A percentile compares a stretch with the other conserved stretches of the same genome.
Evolutionary conservation across 495 filamentous ascomycete species (phyloP).

Genomic region (Xylaria curta): DNA sequence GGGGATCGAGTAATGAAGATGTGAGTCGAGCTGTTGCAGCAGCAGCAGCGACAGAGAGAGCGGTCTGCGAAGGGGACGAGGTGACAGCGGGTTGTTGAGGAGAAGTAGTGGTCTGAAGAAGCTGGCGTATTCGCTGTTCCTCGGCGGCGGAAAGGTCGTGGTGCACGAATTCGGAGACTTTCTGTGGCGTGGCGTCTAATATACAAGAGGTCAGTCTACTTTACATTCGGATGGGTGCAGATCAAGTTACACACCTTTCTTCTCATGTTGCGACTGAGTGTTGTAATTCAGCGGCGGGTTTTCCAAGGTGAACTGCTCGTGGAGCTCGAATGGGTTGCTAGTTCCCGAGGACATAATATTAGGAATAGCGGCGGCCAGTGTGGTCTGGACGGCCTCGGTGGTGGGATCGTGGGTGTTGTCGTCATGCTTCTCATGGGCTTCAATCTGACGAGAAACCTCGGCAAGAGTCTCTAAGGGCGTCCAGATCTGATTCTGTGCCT

Average conservation of each 20-base stretch:
- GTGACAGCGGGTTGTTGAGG: constrained; percentile 10
- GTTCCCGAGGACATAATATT: constrained; percentile 13
- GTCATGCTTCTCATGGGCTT: constrained; percentile 57
- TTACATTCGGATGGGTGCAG: not conserved
- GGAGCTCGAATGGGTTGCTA: constrained; percentile 50
- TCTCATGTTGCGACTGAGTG: constrained; percentile 39
- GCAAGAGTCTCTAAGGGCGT: constrained; percentile 80
- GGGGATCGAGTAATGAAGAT: constrained; percentile 55
- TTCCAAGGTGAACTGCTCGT: constrained; percentile 58
- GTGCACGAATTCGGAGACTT: constrained; percentile 27
- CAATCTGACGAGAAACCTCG: constrained; percentile 79
- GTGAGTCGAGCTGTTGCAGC: constrained; percentile 57
- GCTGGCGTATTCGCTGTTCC: constrained; percentile 43
- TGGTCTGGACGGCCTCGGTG: constrained; percentile 31
- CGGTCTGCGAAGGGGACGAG: constrained; percentile 37
- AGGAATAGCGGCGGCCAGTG: constrained; percentile 30
- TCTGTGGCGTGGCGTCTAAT: constrained; percentile 18
- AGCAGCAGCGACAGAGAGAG: constrained; percentile 54
- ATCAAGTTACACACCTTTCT: constrained; percentile 39
- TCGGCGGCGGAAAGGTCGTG: constrained; percentile 41
- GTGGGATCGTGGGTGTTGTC: constrained; percentile 37
- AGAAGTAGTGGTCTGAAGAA: constrained; percentile 31
- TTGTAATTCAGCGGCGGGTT: constrained; percentile 51
- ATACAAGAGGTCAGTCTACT: constrained; percentile 9
- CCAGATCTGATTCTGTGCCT: constrained; percentile 64